Percentiles rank a stretch among this genome's conserved stretches.
These are phyloP conservation scores for Boechera retrofracta DNA, from an alignment of 345 rosid species.

Conservation along the genomic window DNA sequence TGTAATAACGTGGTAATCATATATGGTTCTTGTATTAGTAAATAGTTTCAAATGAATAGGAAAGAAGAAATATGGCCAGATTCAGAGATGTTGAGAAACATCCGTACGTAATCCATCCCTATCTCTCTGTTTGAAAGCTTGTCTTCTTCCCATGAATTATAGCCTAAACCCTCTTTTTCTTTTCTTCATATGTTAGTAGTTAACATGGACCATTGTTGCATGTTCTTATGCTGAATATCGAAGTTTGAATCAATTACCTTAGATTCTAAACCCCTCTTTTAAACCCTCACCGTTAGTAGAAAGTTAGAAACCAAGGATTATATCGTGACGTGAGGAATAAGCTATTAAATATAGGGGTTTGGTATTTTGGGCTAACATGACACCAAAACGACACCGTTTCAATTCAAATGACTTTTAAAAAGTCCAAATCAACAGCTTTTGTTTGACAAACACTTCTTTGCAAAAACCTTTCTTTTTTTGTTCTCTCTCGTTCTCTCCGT, in stretches of 20 bases:
- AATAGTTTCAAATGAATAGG: too few species aligned
- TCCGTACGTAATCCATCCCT: not conserved
- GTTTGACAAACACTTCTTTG: too few species aligned
- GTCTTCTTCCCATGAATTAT: not conserved
- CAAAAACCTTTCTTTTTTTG: not conserved
- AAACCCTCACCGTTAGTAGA: not conserved
- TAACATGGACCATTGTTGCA: not conserved
- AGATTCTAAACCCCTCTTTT: too few species aligned
- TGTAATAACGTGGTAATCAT: not conserved
- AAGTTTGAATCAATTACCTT: not conserved
- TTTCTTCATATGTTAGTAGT: not conserved
- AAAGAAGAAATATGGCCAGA: not conserved
- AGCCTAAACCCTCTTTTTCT: too few species aligned
- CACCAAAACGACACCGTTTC: not conserved
- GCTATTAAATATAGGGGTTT: not conserved
- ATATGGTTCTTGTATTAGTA: not conserved
- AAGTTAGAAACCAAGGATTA: not conserved
- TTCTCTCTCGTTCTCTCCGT: not conserved
- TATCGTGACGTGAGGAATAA: not conserved
- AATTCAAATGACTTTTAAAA: not conserved
- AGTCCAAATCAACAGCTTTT: not conserved
- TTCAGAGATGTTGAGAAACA: not conserved
- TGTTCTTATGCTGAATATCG: slow-evolving; percentile 16
- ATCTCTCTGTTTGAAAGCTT: not conserved
- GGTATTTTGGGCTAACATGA: not conserved